Conservation (phyloP, 73 alveolate genomes). For the Paramecium octaurelia region DNA sequence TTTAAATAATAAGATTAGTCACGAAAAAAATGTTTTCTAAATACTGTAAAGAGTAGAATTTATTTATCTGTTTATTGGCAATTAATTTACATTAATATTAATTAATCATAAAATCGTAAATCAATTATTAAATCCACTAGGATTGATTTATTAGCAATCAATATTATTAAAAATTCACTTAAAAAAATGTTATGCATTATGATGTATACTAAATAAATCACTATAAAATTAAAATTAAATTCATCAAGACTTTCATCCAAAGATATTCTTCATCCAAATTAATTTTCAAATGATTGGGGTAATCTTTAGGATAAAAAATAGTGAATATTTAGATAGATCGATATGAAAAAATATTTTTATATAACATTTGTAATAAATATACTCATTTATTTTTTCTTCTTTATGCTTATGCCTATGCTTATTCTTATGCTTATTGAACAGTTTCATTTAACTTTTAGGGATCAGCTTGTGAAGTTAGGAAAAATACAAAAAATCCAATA, state of each 20-base stretch:
- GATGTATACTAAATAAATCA: background rate
- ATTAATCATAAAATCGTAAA: background rate
- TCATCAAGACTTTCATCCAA: background rate
- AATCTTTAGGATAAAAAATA: no score
- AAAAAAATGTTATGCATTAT: no score
- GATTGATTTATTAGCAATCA: background rate
- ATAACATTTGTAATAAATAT: background rate
- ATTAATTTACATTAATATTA: background rate
- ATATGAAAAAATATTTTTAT: background rate
- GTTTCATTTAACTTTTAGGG: constrained; percentile 23
- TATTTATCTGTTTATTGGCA: background rate
- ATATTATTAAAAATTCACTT: background rate
- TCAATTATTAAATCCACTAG: background rate
- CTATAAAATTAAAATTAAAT: no score
- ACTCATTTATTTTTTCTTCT: background rate
- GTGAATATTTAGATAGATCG: no score
- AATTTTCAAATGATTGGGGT: no score
- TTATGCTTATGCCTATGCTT: constrained; percentile 25
- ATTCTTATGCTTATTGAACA: background rate
- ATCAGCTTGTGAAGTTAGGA: background rate
- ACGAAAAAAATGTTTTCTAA: constrained; percentile 1
- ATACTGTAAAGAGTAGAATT: background rate
- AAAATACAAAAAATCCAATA: background rate
- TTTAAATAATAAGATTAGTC: background rate
- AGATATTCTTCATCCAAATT: background rate